A percentile compares a stretch with the other conserved stretches of the same genome.
Conservation (phyloP, 2,329 filamentous ascomycete genomes). For the Pestalotiopsis sp. region DNA sequence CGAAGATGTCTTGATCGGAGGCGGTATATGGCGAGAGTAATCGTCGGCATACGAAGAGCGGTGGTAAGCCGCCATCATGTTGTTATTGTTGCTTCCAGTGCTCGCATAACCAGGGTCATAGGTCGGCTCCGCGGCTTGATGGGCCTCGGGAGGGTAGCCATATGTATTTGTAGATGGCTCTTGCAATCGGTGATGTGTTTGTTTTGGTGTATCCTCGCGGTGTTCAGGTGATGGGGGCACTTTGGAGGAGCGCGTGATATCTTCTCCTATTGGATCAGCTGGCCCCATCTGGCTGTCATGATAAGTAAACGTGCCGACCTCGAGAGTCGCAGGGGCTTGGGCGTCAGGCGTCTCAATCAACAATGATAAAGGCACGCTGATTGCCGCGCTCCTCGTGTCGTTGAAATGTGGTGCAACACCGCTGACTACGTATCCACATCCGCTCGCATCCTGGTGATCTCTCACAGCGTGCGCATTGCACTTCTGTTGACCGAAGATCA, state of each 20-base stretch:
- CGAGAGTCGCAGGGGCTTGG: constrained; percentile 54
- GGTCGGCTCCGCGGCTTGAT: constrained; percentile 44
- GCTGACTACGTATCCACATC: constrained; percentile 72
- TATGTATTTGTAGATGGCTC: constrained; percentile 57
- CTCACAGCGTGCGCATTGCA: constrained; percentile 69
- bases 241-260: constrained; percentile 41
- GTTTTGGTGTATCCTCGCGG: constrained; percentile 41
- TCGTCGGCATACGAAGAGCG: constrained; percentile 54
- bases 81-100: constrained; percentile 44
- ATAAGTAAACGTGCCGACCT: constrained; percentile 49
- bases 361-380: constrained; percentile 58
- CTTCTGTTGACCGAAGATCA: constrained; percentile 80
- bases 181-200: constrained; percentile 34
- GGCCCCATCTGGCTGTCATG: constrained; percentile 38
- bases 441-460: constrained; percentile 56
- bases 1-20: constrained; percentile 39
- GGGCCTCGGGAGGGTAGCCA: constrained; percentile 56
- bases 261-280: constrained; percentile 39
- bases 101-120: constrained; percentile 35
- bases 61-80: constrained; percentile 60
- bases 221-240: constrained; percentile 46
- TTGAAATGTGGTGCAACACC: constrained; percentile 68
- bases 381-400: constrained; percentile 51
- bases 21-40: constrained; percentile 40
- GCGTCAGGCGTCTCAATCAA: constrained; percentile 54